Evolutionary conservation across 345 rosid genomes (phyloP), one percentile per base, ranked within the genome.

Genomic region (Hypericum perforatum): DNA sequence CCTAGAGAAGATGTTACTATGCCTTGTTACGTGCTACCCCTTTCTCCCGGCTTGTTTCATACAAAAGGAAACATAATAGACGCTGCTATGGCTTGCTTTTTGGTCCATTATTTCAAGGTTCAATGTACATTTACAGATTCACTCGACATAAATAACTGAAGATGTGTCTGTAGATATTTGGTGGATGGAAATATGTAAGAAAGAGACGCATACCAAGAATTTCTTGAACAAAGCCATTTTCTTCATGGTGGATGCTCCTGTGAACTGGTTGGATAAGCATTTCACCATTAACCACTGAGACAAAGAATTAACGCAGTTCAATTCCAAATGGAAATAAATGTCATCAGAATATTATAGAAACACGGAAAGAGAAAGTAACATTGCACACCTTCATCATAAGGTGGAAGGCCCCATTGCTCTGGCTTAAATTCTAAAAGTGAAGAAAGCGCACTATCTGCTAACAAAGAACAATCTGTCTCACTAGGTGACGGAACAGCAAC

Each of bases 361-460:
- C 22, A 40, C 39, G 53, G 4, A 37, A 16, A 11, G 29, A 42
- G 37, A 42, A 22, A 22, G 32, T 22, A 22, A 22, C 32, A 22
- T 22, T 54, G 38, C 57, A 39, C 63, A 74, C 79, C 63, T 44
- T 74, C 76, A 49, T 70, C 63, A 37, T 70, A 74, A 36, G 63
- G 71, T 39, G 76, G 76, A 57, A 74, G 79, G 58, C 70, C 69
- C 76, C 79, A 70, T 7, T 37, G 45, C 57, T 70, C 70, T 8
- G 76, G 79, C 53, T 10, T 65, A 54, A 74, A 70, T 55, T 74
- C 70, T 14, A 74, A 60, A 41, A 74, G 76, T 43, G 79, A 67
- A 55, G 58, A 62, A 54, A 74, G 66, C 46, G 61, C 62, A 11
- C 56, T 44, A 56, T 74, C 71, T 5, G 76, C 76, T 41, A 70